These are phyloP conservation scores for Saitozyma sp. DNA, from an alignment of 768 basidiomycete species.

Conservation along the genomic window DNA sequence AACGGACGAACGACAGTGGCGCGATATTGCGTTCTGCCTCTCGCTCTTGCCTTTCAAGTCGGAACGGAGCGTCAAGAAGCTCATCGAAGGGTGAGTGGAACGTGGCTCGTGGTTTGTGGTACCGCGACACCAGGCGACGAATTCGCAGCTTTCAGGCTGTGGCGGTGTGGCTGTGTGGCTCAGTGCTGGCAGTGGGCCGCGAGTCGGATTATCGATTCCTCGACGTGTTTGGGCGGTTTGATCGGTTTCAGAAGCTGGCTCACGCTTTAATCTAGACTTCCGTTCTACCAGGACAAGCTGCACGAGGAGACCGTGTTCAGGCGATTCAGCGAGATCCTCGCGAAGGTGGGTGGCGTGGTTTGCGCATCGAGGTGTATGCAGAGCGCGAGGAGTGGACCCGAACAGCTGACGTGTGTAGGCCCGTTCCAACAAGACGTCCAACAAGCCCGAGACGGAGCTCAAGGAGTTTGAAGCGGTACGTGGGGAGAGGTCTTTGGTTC, in stretches of 20 bases:
- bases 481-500: background rate
- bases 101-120: no score
- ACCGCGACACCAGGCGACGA: no score
- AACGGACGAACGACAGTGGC: slow-evolving; percentile 90
- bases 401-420: slow-evolving; percentile 57
- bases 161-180: no score
- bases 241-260: no score
- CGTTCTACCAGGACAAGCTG: slow-evolving; percentile 92
- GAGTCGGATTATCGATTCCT: no score
- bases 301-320: slow-evolving; percentile 80
- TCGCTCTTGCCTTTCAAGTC: slow-evolving; percentile 95
- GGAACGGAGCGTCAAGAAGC: slow-evolving; percentile 91
- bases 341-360: slow-evolving; percentile 63
- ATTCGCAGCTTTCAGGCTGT: no score
- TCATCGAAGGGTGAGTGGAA: slow-evolving; percentile 67
- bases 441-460: slow-evolving; percentile 88
- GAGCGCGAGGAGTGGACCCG: background rate
- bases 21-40: slow-evolving; percentile 93
- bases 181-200: no score
- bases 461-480: slow-evolving; percentile 87
- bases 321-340: slow-evolving; percentile 84
- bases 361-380: background rate
- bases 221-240: no score
- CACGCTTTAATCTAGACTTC: slow-evolving; percentile 57
- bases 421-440: slow-evolving; percentile 83